Evolutionary conservation across 768 basidiomycete species (phyloP).

Genomic region (Phanerochaete carnosa): DNA sequence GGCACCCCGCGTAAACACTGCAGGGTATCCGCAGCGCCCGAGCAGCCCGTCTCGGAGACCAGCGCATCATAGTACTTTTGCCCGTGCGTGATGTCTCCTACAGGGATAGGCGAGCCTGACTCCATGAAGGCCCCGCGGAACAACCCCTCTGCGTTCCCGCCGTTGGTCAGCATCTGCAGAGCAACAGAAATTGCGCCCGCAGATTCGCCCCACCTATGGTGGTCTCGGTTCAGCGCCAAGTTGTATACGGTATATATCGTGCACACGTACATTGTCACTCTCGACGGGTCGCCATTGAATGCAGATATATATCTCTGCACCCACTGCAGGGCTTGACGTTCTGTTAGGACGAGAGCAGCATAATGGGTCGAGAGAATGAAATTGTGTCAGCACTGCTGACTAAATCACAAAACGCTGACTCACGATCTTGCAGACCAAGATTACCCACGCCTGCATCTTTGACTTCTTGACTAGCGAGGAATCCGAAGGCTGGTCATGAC

Average conservation of each 20-base stretch:
- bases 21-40: slow-evolving; percentile 32
- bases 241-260: not conserved
- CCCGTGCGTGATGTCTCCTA: slow-evolving; percentile 14
- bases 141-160: slow-evolving; percentile 23
- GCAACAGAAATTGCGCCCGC: slow-evolving; percentile 37
- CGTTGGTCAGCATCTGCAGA: slow-evolving; percentile 23
- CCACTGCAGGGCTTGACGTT: slow-evolving; percentile 13
- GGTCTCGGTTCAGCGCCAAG: not conserved
- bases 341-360: not conserved
- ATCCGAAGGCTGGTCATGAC: slow-evolving; percentile 33
- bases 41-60: slow-evolving; percentile 36
- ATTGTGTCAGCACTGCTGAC: slow-evolving; percentile 4
- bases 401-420: slow-evolving; percentile 13
- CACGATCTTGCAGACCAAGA: slow-evolving; percentile 50
- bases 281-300: slow-evolving; percentile 10
- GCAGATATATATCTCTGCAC: slow-evolving; percentile 10
- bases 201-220: slow-evolving; percentile 30
- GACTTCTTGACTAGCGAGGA: slow-evolving; percentile 39
- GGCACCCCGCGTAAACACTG: slow-evolving; percentile 41
- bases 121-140: slow-evolving; percentile 37
- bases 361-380: not conserved
- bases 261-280: slow-evolving; percentile 10
- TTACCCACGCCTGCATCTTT: slow-evolving; percentile 39
- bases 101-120: slow-evolving; percentile 16
- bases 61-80: slow-evolving; percentile 41